Evolutionary conservation across 1,284 basidiomycete species (phyloP), one percentile per base, ranked within the genome.

Genomic region (Apiotrichum porosum): DNA sequence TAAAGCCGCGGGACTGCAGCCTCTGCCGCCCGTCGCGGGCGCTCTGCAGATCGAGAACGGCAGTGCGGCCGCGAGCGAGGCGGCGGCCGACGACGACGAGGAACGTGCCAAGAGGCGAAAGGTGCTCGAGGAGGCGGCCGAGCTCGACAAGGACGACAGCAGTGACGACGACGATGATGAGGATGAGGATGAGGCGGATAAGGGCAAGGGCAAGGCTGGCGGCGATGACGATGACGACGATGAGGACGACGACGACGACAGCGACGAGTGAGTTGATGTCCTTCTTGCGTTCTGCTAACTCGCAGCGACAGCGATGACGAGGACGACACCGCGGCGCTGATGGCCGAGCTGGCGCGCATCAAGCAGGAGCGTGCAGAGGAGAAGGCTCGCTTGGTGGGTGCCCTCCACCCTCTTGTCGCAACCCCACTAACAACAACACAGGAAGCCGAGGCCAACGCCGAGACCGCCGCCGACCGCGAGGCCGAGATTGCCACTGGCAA

Each of bases 331-430:
- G 90, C 89, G 0, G 91, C 93, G 63, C 78, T 97, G 21, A 77
- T 97, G 58, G 83, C 89, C 21, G 92, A 97, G 69, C 78, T 97
- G 18, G 92, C 92, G 73, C 94, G 92, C 75, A 95, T 95, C 62
- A 95, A 94, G 72, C 83, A 84, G 44, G 91, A 97, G 67, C 80
- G 92, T 15, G 91, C 91, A 14, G 91, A 88, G 65, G 92, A 97
- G 74, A 91, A 92, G 68, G 85, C 81, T 37, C 78, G 86, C 39
- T 79, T 74, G 56, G 77, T 77, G 39, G 51, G 60, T 43, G 19
- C 21, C 15, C 10, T n/a, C n/a, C n/a, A n/a, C n/a, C n/a, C n/a
- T n/a, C n/a, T n/a, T n/a, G n/a, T n/a, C n/a, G n/a, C n/a, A 13
- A 37, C 36, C 14, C 12, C 10, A 12, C 32, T 37, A 41, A 24